A percentile compares a stretch with the other conserved stretches of the same genome.
phyloP scores from a whole-genome alignment of 2,329 filamentous ascomycete genomes.

The Thelonectria olida region DNA sequence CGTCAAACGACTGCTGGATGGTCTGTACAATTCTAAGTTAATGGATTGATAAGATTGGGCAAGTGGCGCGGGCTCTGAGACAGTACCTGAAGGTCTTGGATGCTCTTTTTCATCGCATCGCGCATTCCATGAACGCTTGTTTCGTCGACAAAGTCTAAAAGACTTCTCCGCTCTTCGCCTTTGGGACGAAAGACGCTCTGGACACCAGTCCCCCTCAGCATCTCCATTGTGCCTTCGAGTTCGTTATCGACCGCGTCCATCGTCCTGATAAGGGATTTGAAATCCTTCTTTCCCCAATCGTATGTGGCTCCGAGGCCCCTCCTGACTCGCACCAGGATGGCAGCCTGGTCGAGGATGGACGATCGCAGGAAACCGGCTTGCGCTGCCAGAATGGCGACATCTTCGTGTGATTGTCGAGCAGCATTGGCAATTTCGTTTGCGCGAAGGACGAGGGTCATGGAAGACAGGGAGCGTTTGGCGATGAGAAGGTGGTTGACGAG shows the following conservation, averaged over 20 bases:
- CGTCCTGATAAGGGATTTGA: conserved; percentile 67
- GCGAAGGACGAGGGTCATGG: conserved; percentile 82
- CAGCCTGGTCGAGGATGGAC: conserved; percentile 66
- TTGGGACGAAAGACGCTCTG: conserved; percentile 69
- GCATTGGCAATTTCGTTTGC: conserved; percentile 86
- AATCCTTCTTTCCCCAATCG: conserved; percentile 67
- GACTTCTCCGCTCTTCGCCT: conserved; percentile 66
- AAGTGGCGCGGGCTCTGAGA: neutral
- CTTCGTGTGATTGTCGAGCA: conserved; percentile 79
- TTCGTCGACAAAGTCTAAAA: conserved; percentile 83
- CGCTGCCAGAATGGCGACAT: conserved; percentile 77
- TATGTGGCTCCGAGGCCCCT: conserved; percentile 64
- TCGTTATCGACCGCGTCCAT: conserved; percentile 74
- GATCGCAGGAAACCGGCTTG: conserved; percentile 73
- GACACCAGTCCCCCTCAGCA: conserved; percentile 71
- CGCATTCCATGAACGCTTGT: conserved; percentile 72
- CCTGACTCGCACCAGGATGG: conserved; percentile 61
- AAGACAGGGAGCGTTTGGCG: conserved; percentile 86
- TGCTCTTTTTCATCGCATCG: conserved; percentile 73
- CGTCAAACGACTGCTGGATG: conserved; percentile 78
- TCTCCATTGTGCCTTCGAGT: conserved; percentile 72
- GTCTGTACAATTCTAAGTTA: conserved; percentile 49
- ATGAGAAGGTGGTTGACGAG: conserved; percentile 86
- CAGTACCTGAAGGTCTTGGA: conserved; percentile 72
- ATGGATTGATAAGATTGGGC: neutral